Evolutionary conservation across 257 asterid genomes (phyloP).

Genomic region (Ilex asprella): DNA sequence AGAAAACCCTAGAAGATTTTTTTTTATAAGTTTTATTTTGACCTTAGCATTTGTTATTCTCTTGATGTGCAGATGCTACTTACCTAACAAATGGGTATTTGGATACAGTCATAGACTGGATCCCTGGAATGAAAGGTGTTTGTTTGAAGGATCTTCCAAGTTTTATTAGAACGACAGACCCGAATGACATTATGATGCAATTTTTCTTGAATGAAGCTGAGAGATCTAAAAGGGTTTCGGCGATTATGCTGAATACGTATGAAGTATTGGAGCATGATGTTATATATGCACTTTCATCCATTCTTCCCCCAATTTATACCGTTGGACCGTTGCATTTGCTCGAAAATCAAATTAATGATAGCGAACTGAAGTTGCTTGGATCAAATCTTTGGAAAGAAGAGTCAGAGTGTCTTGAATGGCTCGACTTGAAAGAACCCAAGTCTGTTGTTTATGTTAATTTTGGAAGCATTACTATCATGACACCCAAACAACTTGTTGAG

Average conservation of each 20-base stretch:
- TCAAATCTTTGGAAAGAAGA: constrained; percentile 58
- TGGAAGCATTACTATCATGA: constrained; percentile 43
- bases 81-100: constrained; percentile 41
- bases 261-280: constrained; percentile 36
- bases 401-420: constrained; percentile 40
- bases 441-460: constrained; percentile 62
- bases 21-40: background rate
- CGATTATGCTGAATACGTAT: constrained; percentile 41
- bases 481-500: constrained; percentile 38
- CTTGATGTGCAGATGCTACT: constrained; percentile 22
- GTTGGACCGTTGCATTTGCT: constrained; percentile 49
- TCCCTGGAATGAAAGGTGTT: constrained; percentile 32
- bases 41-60: background rate
- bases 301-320: constrained; percentile 32
- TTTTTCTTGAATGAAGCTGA: constrained; percentile 13
- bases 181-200: constrained; percentile 28
- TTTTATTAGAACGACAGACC: constrained; percentile 29
- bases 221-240: constrained; percentile 25
- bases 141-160: constrained; percentile 41
- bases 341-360: constrained; percentile 8
- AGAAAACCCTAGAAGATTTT: no score
- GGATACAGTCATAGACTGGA: constrained; percentile 29
- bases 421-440: constrained; percentile 36
- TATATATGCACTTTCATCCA: constrained; percentile 22
- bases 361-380: constrained; percentile 13